phyloP scores from a whole-genome alignment of 768 basidiomycete species.

The Peribolospora kevripleyi region DNA sequence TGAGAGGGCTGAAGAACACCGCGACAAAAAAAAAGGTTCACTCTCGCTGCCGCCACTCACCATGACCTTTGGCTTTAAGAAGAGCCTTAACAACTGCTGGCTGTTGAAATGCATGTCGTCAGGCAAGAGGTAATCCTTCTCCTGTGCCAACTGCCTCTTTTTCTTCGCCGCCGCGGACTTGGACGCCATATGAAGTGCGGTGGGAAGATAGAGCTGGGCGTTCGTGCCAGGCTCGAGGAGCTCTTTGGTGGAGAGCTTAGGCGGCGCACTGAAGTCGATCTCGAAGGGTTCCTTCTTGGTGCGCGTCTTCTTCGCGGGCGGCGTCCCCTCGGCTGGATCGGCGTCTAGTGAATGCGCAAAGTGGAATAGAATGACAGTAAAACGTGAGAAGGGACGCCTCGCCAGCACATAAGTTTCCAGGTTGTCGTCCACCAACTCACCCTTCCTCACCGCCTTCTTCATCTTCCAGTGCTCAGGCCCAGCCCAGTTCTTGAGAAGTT shows the following conservation, averaged over 20 bases:
- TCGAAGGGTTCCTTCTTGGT: constrained; percentile 52
- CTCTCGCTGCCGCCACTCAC: constrained; percentile 26
- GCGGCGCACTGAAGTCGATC: constrained; percentile 46
- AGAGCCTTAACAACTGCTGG: constrained; percentile 65
- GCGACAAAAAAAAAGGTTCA: too few species aligned
- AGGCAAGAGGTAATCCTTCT: constrained; percentile 54
- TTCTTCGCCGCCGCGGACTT: constrained; percentile 19
- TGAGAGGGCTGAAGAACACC: background rate
- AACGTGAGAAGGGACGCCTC: background rate
- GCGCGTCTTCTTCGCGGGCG: constrained; percentile 28
- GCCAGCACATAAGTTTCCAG: too few species aligned
- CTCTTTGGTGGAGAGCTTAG: constrained; percentile 40
- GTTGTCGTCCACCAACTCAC: constrained; percentile 24
- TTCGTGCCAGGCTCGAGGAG: constrained; percentile 55
- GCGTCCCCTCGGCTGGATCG: constrained; percentile 4
- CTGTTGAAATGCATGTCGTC: constrained; percentile 97
- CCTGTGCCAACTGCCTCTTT: constrained; percentile 33
- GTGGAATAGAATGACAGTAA: constrained; percentile 5
- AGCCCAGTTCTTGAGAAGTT: constrained; percentile 81
- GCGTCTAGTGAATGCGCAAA: constrained; percentile 14
- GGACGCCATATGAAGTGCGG: constrained; percentile 3
- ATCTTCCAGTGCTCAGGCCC: constrained; percentile 98
- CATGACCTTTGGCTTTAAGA: constrained; percentile 85
- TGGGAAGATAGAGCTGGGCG: constrained; percentile 28
- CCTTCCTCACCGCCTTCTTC: constrained; percentile 24